Base-by-base conservation (phyloP, 768 basidiomycete species). In the Paxillus rubicundulus region DNA sequence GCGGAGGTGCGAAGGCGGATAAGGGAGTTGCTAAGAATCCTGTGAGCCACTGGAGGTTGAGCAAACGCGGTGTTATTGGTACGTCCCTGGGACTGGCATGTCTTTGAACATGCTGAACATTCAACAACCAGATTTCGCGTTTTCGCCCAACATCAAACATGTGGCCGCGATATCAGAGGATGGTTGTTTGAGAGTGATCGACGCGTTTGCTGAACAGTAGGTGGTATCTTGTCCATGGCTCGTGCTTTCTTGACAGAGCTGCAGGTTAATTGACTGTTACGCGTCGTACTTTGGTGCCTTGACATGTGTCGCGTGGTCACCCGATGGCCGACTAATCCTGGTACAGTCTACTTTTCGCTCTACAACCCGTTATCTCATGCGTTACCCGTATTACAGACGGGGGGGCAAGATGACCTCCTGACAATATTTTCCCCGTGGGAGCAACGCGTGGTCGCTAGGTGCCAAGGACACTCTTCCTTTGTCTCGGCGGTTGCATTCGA, bases 391-490 rank as follows among this genome's bases (percentile, higher is more conserved):
- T 36, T 52, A 17, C 60, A 94, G 90, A 92, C 92, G 2, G 97
- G 95, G 12, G 97, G 97, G 0, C 95, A 99, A 75, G 97, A 99
- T 63, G 97, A 99, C 64, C 78, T 98, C 9, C 72, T 97, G 49
- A 96, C 95, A 4, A 89, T 99, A 54, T 92, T 92, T 68, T 94
- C 95, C 0, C 93, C 94, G 1, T 89, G 87, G 81, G 97, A 98
- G 67, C 88, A 92, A 66, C 84, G 95, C 3, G 85, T 98, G 6
- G 84, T 99, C 9, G 97, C 97, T 5, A 82, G 95, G 50, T 98
- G 97, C 72, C 94, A 97, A 69, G 97, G 97, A 0, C 97, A 99
- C 65, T 90, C 92, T 0, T 95, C 92, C 2, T 98, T 97, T 64
- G 90, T 99, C 7, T 87, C 92, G 0, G 78, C 84, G 10, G 80